A percentile compares a stretch with the other conserved stretches of the same genome.
Conservation (phyloP, 495 filamentous ascomycete species). For the Rostrohypoxylon terebratum region DNA sequence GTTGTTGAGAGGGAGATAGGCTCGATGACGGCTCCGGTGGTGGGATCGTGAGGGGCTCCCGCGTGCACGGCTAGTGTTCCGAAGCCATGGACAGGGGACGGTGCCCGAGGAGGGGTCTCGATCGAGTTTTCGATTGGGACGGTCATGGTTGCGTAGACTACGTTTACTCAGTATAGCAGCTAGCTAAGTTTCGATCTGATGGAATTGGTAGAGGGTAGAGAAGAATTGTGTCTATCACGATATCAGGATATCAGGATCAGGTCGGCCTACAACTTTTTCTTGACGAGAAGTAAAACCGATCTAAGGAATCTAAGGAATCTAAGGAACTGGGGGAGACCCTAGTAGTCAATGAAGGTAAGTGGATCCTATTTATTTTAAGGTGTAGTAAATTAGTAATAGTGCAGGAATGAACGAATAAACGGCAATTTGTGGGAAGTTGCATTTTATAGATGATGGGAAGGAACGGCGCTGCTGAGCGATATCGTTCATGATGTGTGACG, state of each 20-base stretch:
- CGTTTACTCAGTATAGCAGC: background rate
- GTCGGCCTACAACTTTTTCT: conserved; percentile 11
- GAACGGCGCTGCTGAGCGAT: conserved; percentile 1
- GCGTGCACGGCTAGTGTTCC: conserved; percentile 95
- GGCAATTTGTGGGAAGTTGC: background rate
- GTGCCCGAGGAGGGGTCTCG: conserved; percentile 57
- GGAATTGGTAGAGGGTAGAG: background rate
- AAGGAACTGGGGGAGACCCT: background rate
- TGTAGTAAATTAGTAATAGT: conserved; percentile 2
- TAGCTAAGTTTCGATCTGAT: background rate
- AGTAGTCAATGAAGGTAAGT: conserved; percentile 8
- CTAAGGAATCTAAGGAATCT: background rate
- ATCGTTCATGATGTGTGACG: conserved; percentile 8
- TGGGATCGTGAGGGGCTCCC: conserved; percentile 87
- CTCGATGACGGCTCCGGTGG: conserved; percentile 94
- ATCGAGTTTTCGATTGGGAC: conserved; percentile 54
- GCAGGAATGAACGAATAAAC: conserved; percentile 8
- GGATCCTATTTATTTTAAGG: conserved; percentile 5
- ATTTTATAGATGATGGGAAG: conserved; percentile 7
- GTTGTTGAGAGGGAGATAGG: conserved; percentile 96
- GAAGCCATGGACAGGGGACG: conserved; percentile 69
- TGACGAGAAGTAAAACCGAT: background rate
- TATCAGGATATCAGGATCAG: too few species aligned
- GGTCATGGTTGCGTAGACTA: conserved; percentile 51
- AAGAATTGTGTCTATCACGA: background rate